Percentiles rank a stretch among this genome's conserved stretches.
phyloP scores from a whole-genome alignment of 495 filamentous ascomycete genomes.

The Filosporella fistucella region DNA sequence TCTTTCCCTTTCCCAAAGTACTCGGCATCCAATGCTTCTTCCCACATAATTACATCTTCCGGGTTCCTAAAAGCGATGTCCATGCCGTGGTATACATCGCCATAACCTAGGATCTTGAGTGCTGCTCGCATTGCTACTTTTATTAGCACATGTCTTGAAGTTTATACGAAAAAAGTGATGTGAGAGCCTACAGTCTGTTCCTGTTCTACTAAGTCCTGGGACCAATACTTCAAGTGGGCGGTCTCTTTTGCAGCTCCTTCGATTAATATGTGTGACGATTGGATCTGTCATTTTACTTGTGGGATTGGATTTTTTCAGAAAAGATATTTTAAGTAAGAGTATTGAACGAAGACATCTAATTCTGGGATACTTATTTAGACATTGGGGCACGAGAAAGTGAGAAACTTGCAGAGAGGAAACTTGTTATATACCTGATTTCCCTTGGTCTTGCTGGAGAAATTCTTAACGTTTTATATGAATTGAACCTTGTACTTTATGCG shows the following conservation, averaged over 20 bases:
- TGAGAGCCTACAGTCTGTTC: not conserved
- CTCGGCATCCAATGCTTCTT: constrained; percentile 11
- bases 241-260: no score
- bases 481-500: no score
- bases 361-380: no score
- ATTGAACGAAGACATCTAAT: no score
- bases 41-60: constrained; percentile 16
- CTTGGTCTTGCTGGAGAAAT: no score
- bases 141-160: not conserved
- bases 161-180: not conserved
- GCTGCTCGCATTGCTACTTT: constrained; percentile 10
- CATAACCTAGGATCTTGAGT: constrained; percentile 13
- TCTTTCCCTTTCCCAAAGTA: constrained; percentile 11
- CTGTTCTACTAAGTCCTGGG: not conserved
- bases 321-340: not conserved
- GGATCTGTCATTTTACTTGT: no score
- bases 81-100: constrained; percentile 14
- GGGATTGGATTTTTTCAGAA: no score
- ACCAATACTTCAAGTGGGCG: not conserved
- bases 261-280: no score
- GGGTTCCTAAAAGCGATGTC: constrained; percentile 7
- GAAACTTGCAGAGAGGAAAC: no score
- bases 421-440: no score
- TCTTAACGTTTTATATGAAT: no score
- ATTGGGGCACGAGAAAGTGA: no score